Evolutionary conservation across 2,329 filamentous ascomycete genomes (phyloP).

Genomic region (Lasiodiplodia citricola): DNA sequence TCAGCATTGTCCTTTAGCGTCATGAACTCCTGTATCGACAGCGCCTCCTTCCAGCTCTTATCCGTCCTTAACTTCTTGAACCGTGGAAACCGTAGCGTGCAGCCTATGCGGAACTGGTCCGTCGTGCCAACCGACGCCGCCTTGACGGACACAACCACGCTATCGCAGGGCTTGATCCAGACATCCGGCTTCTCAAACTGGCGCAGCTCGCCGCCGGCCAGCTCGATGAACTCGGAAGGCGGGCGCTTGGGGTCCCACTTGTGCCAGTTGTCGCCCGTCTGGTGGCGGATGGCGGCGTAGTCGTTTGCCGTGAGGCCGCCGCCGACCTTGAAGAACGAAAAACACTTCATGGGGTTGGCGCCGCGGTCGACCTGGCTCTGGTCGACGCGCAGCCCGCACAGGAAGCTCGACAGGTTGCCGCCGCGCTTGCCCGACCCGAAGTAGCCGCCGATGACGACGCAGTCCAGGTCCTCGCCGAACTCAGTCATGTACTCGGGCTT

Average conservation of each 20-base stretch:
- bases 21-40: slow-evolving; percentile 79
- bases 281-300: slow-evolving; percentile 80
- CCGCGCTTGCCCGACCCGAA: slow-evolving; percentile 87
- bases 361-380: slow-evolving; percentile 65
- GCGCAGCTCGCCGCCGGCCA: slow-evolving; percentile 73
- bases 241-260: slow-evolving; percentile 81
- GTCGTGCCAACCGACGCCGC: slow-evolving; percentile 78
- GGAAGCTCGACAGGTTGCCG: slow-evolving; percentile 79
- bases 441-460: slow-evolving; percentile 88
- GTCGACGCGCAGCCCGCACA: slow-evolving; percentile 85
- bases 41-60: slow-evolving; percentile 79
- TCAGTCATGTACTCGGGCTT: slow-evolving; percentile 99
- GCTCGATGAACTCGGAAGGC: slow-evolving; percentile 77
- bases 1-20: slow-evolving; percentile 72
- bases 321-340: slow-evolving; percentile 98
- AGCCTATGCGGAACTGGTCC: slow-evolving; percentile 75
- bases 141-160: slow-evolving; percentile 86
- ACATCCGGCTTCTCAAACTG: slow-evolving; percentile 84
- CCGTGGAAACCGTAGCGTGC: slow-evolving; percentile 88
- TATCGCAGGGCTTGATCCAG: slow-evolving; percentile 91
- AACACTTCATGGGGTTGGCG: slow-evolving; percentile 73
- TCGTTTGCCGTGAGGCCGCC: slow-evolving; percentile 87
- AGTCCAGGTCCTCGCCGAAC: slow-evolving; percentile 91
- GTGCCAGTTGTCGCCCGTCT: slow-evolving; percentile 89
- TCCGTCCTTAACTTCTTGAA: slow-evolving; percentile 84